Conservation (phyloP, 768 basidiomycete genomes). For the Tremella yokohamensis region DNA sequence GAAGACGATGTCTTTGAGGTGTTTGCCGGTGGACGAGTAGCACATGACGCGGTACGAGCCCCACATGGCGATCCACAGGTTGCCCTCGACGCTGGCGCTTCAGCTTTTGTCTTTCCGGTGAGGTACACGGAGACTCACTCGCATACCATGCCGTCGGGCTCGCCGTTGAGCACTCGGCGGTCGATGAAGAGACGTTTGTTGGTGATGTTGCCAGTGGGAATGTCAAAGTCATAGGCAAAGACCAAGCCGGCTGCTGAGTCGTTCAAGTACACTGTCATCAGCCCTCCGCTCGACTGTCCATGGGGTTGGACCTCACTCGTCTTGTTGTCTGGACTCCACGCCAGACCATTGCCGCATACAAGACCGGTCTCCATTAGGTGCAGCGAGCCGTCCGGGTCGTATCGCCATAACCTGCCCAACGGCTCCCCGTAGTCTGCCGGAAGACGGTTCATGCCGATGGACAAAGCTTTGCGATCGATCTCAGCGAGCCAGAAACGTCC, state of each 20-base stretch:
- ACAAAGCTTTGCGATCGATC: conserved; percentile 23
- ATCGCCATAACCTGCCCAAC: no score
- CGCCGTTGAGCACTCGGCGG: conserved; percentile 17
- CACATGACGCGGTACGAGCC: conserved; percentile 21
- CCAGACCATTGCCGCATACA: conserved; percentile 25
- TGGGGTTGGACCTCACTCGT: conserved; percentile 13
- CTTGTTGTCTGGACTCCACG: conserved; percentile 27
- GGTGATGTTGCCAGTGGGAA: conserved; percentile 15
- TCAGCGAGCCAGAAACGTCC: conserved; percentile 29
- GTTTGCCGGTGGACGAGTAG: conserved; percentile 15
- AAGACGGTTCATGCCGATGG: conserved; percentile 14
- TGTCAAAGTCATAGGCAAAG: conserved; percentile 27
- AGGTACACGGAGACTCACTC: not conserved
- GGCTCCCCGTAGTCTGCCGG: conserved; percentile 17
- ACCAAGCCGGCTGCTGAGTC: conserved; percentile 25
- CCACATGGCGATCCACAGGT: conserved; percentile 32
- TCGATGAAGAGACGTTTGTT: conserved; percentile 25
- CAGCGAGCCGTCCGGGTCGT: no score
- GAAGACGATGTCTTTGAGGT: conserved; percentile 23
- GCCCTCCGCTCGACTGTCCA: no score
- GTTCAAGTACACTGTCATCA: conserved; percentile 22
- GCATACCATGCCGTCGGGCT: conserved; percentile 25
- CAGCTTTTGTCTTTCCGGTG: no score
- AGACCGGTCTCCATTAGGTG: no score
- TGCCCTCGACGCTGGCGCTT: conserved; percentile 13